Base-by-base conservation (phyloP, 1,284 basidiomycete species). In the Cyathus olla region DNA sequence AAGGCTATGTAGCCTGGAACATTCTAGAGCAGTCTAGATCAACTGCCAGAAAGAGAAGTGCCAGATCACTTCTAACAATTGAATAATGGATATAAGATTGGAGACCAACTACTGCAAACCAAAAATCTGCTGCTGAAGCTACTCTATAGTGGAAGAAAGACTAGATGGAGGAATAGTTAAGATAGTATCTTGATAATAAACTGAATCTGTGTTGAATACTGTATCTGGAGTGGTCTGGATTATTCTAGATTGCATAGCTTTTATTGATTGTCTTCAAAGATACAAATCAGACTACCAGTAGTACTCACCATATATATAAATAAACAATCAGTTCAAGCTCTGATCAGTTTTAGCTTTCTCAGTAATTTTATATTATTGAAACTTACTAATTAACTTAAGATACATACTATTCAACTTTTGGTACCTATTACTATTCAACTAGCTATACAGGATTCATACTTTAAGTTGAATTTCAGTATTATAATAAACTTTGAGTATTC, bases 351-450 rank as follows among this genome's bases (percentile, higher is more conserved):
- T 0, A 77, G 78, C 0, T 80, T 74, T 1, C 57, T 76, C 1
- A 72, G 69, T 2, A 77, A 80, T 63, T 79, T 80, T 55, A 72
- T 80, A n/a, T 79, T 77, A 3, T 63, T 71, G 2, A 73, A 64
- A 10, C 47, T 78, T 3, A 75, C 70, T 0, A 72, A 79, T 56
- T 77, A 80, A 60, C 62, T 80, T n/a, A 63, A 73, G 57, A 59
- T 79, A 64, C 22, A 39, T 28, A 54, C 55, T 21, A 56, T 66
- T 1, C 26, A 56, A 8, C 53, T 71, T 2, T 35, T 37, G 2
- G 69, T 66, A 35, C 64, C 63, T 0, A 51, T 72, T 27, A 50
- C 55, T 22, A 29, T 73, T 0, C 59, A 66, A 10, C 56, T 72
- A 31, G 67, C 69, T 4, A 63, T 66, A 0, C 64, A 68, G 46